A percentile compares a stretch with the other conserved stretches of the same genome.
Evolutionary conservation across 2,329 filamentous ascomycete genomes (phyloP).

Genomic region (Diaporthe ilicicola): DNA sequence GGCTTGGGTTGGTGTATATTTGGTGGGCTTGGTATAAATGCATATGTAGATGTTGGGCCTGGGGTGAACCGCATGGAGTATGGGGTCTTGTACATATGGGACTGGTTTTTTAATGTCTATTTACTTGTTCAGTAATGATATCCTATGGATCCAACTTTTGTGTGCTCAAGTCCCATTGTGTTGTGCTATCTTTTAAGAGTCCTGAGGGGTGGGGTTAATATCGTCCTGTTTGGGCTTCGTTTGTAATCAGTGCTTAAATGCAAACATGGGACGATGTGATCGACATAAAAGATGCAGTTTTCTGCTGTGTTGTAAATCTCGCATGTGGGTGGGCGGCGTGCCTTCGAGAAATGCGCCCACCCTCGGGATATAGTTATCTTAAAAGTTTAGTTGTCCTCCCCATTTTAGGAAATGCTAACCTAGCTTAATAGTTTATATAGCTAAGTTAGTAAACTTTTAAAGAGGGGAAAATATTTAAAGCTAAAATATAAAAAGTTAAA

Average conservation of each 20-base stretch:
- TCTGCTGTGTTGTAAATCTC: background rate
- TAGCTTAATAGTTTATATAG: too few species aligned
- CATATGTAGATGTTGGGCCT: background rate
- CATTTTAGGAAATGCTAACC: too few species aligned
- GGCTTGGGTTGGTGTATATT: background rate
- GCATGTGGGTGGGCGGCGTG: background rate
- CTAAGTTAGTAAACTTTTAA: too few species aligned
- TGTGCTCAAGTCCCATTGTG: too few species aligned
- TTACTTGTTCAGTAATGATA: conserved; percentile 7
- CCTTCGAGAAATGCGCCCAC: background rate
- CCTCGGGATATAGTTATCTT: background rate
- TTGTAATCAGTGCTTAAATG: background rate
- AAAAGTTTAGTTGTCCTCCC: too few species aligned
- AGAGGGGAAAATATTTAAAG: too few species aligned
- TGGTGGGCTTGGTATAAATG: background rate
- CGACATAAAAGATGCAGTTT: background rate
- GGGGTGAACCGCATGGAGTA: conserved; percentile 1
- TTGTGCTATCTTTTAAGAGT: background rate
- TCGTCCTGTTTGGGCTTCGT: background rate
- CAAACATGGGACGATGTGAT: background rate
- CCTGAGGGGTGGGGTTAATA: background rate
- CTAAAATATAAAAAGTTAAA: too few species aligned
- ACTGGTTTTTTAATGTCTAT: conserved; percentile 13
- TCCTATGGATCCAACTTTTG: background rate
- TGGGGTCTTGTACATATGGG: conserved; percentile 2